These are phyloP conservation scores for Cutaneotrichosporon mucoides DNA, from an alignment of 1,284 basidiomycete species.

Conservation along the genomic window DNA sequence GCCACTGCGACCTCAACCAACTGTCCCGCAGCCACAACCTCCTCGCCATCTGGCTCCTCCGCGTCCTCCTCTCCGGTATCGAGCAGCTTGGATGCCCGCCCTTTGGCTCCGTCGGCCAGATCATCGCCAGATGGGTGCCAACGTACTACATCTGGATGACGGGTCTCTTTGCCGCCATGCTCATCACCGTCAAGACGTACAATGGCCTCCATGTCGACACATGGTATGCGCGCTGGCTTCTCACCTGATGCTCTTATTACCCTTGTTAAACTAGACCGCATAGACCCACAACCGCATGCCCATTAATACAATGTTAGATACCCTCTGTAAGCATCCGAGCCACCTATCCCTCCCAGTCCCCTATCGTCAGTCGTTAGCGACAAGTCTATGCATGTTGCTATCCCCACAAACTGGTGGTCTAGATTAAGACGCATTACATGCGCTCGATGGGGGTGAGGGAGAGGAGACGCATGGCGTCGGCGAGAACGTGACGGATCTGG, in stretches of 20 bases:
- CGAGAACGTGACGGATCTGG: constrained; percentile 81
- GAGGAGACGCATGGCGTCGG: constrained; percentile 77
- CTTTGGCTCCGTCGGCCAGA: too few relatives aligned
- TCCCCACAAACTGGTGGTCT: neutral
- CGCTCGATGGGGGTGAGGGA: constrained; percentile 85
- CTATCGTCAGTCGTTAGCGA: too few relatives aligned
- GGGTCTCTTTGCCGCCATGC: constrained; percentile 30
- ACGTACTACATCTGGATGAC: constrained; percentile 38
- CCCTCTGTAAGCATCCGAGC: too few relatives aligned
- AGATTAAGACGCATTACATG: constrained; percentile 58
- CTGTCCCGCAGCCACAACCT: too few relatives aligned
- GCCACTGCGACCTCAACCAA: too few relatives aligned
- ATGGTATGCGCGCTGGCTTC: neutral
- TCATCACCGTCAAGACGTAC: constrained; percentile 2
- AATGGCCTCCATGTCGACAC: neutral
- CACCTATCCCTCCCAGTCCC: too few relatives aligned
- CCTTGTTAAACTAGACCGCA: neutral
- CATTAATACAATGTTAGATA: too few relatives aligned
- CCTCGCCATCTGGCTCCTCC: too few relatives aligned
- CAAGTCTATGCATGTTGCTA: neutral
- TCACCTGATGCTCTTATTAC: neutral
- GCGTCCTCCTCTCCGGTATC: too few relatives aligned
- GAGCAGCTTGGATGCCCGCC: too few relatives aligned
- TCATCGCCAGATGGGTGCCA: constrained; percentile 14
- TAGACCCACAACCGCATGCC: too few relatives aligned